A percentile compares a stretch with the other conserved stretches of the same genome.
Evolutionary conservation across 139 green algal genomes (phyloP).

Genomic region (Tetratostichococcus sp.): DNA sequence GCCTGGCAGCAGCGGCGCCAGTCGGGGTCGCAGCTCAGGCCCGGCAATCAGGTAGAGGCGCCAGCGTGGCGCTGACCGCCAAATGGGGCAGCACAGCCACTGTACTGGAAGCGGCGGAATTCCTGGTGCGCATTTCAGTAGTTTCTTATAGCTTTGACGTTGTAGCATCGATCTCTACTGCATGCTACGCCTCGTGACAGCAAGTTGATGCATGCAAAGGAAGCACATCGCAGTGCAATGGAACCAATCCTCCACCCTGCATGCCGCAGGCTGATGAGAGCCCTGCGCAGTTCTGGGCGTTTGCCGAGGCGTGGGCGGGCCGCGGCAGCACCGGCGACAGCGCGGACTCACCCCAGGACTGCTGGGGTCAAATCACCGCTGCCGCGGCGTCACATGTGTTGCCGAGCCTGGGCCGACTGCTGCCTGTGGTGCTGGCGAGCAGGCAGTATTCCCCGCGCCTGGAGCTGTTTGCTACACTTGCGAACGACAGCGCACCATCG

Average conservation of each 20-base stretch:
- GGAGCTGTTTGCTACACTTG: slow-evolving; percentile 57
- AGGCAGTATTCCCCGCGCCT: slow-evolving; percentile 73
- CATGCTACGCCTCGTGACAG: background rate
- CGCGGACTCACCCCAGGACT: slow-evolving; percentile 1
- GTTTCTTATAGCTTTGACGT: background rate
- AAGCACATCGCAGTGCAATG: background rate
- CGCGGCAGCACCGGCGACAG: background rate
- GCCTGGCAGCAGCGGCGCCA: background rate
- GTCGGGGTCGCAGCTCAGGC: background rate
- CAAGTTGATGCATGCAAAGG: background rate
- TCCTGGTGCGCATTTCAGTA: slow-evolving; percentile 42
- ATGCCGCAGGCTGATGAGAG: slow-evolving; percentile 49
- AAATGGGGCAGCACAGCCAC: slow-evolving; percentile 58
- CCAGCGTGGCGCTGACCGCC: slow-evolving; percentile 44
- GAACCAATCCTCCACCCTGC: too few species aligned
- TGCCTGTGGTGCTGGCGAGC: slow-evolving; percentile 1
- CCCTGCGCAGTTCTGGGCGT: slow-evolving; percentile 41
- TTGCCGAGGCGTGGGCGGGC: slow-evolving; percentile 25
- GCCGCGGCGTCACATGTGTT: slow-evolving; percentile 8
- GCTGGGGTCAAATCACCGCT: slow-evolving; percentile 19
- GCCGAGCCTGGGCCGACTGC: slow-evolving; percentile 10
- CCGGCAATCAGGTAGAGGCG: slow-evolving; percentile 5
- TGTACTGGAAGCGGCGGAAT: slow-evolving; percentile 68
- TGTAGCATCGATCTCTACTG: background rate
- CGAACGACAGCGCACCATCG: slow-evolving; percentile 10